These are phyloP conservation scores for Quercus glauca DNA, from an alignment of 306 rosid species.

Conservation along the genomic window DNA sequence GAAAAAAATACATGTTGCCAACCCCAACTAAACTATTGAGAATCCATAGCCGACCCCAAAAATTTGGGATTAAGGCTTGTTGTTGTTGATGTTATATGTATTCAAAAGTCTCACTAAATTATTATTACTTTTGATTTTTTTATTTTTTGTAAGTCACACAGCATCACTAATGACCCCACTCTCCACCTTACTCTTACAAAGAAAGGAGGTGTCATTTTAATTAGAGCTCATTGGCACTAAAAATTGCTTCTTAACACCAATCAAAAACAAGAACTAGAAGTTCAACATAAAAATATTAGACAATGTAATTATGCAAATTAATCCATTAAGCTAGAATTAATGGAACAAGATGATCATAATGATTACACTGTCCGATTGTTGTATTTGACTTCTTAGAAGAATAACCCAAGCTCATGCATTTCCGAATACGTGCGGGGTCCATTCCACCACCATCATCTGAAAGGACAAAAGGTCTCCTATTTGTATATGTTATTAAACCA, in stretches of 20 bases:
- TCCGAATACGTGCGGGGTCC: conserved; percentile 72
- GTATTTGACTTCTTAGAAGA: conserved; percentile 89
- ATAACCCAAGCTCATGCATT: conserved; percentile 97
- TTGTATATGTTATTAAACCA: conserved; percentile 1
- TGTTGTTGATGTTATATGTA: too few species aligned
- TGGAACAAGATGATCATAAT: conserved; percentile 10
- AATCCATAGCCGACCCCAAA: too few species aligned
- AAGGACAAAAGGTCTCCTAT: conserved; percentile 17
- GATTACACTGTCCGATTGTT: conserved; percentile 90
- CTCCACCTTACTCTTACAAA: too few species aligned
- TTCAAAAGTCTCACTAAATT: not conserved
- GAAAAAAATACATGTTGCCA: too few species aligned
- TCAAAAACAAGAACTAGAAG: not conserved
- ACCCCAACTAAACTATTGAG: too few species aligned
- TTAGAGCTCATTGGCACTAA: too few species aligned
- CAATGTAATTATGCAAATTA: not conserved
- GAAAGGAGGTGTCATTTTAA: too few species aligned
- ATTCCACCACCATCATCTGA: conserved; percentile 98
- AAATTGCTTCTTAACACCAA: not conserved
- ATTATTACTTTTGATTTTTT: too few species aligned
- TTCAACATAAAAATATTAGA: not conserved
- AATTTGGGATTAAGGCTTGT: not conserved
- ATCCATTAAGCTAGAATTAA: not conserved
- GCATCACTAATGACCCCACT: too few species aligned
- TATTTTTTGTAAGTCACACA: too few species aligned